Base-by-base conservation (phyloP, 2,329 filamentous ascomycete species). In the Gyromitra esculenta region DNA sequence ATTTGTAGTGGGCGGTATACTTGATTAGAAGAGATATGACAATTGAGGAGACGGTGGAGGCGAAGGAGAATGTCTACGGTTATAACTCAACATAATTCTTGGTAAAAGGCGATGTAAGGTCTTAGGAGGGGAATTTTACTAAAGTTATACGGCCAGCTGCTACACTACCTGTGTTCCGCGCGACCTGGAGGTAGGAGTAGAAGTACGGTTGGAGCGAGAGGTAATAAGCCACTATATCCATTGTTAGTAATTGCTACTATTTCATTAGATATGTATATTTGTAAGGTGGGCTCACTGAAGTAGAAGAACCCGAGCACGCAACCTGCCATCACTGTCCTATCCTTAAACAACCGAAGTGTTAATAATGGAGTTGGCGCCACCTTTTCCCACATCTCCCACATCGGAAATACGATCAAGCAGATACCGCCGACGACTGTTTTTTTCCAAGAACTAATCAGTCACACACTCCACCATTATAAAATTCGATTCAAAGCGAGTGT, bases 191-290 rank as follows among this genome's bases (percentile, higher is more conserved):
- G 82, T 91, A 91, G 13, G 88, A 90, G 81, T 88, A 89, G 80
- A 91, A 89, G 83, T 91, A 91, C 1, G 90, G 90, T 79, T 90
- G 89, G 11, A 91, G 87, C 9, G 89, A 91, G 78, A 91, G 87
- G 82, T 91, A 91, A 82, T 91, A 91, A 15, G 90, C 89, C 86
- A 90, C 87, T 89, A 77, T 11, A 21, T 70, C 9, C 9, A 78
- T 79, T 82, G 74, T 72, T 21, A 56, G 50, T 59, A 18, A 56
- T 25, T 52, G 37, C 62, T 56, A 78, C 79, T 13, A 52, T 21
- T 6, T 35, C 6, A 9, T 15, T 25, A 11, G 6, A 25, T 13
- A 31, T 18, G 13, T n/a, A 43, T 4, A 9, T 15, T 45, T 41
- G n/a, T 7, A n/a, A 2, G 7, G 45, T 35, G 39, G 15, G 82